A percentile compares a stretch with the other conserved stretches of the same genome.
Conservation (phyloP, 768 basidiomycete genomes). For the Phylloporus scabripes region DNA sequence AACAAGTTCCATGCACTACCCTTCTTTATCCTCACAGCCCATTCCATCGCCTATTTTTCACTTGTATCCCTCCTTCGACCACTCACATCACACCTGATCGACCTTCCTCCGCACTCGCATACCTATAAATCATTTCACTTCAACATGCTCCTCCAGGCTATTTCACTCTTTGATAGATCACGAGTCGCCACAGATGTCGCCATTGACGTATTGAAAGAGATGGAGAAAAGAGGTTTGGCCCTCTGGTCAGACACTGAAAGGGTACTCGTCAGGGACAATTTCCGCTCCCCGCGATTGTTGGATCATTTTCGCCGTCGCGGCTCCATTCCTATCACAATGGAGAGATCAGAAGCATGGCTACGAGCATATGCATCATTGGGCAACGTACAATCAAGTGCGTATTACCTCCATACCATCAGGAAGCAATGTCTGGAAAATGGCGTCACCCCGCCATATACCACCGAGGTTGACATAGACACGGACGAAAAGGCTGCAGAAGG, state of each 20-base stretch:
- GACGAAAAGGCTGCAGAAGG: constrained; percentile 9
- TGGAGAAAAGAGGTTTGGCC: constrained; percentile 41
- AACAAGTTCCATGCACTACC: constrained; percentile 4
- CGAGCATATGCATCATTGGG: constrained; percentile 17
- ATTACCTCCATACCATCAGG: constrained; percentile 39
- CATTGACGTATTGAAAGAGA: constrained; percentile 39
- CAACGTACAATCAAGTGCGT: constrained; percentile 35
- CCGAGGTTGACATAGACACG: not conserved
- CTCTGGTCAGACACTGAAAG: constrained; percentile 41
- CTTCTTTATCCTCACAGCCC: constrained; percentile 26
- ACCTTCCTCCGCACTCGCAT: constrained; percentile 18
- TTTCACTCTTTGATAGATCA: constrained; percentile 41
- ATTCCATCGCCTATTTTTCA: constrained; percentile 46
- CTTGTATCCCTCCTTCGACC: constrained; percentile 43
- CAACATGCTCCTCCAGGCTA: constrained; percentile 50
- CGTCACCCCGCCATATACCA: constrained; percentile 20
- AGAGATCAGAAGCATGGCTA: constrained; percentile 15
- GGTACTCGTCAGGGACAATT: constrained; percentile 44
- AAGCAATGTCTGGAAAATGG: constrained; percentile 16
- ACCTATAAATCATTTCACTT: constrained; percentile 32
- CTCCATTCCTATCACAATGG: not conserved
- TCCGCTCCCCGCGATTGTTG: constrained; percentile 46
- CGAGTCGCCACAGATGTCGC: constrained; percentile 36
- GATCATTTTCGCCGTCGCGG: constrained; percentile 35
- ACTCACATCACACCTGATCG: constrained; percentile 40